Evolutionary conservation across 352 stramenopile species (phyloP).

Genomic region (Halophytophthora batemanensis): DNA sequence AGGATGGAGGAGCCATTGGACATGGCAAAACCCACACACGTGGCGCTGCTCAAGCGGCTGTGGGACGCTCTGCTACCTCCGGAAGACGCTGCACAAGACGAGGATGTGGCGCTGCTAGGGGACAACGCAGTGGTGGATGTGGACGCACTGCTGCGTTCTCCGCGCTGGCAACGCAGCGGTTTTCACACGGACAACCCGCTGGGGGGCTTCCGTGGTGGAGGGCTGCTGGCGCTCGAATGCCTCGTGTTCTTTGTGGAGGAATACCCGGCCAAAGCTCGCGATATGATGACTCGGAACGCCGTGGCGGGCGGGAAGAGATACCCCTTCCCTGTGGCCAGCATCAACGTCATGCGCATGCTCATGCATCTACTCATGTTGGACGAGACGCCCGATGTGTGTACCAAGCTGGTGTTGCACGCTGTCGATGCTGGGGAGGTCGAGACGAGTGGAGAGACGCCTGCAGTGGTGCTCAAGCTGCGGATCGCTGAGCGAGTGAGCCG

Average conservation of each 20-base stretch:
- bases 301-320: constrained; percentile 71
- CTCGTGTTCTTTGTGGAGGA: constrained; percentile 76
- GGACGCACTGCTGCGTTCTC: constrained; percentile 48
- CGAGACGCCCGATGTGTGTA: constrained; percentile 59
- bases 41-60: constrained; percentile 60
- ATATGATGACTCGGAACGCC: constrained; percentile 80
- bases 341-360: constrained; percentile 88
- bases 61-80: constrained; percentile 55
- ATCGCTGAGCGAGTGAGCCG: constrained; percentile 78
- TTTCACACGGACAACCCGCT: constrained; percentile 82
- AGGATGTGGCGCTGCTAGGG: constrained; percentile 13
- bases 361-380: constrained; percentile 83
- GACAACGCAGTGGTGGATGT: constrained; percentile 37
- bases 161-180: constrained; percentile 63
- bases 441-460: constrained; percentile 7
- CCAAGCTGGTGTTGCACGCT: constrained; percentile 71
- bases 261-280: constrained; percentile 67
- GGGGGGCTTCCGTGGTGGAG: constrained; percentile 72
- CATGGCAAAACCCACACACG: constrained; percentile 43
- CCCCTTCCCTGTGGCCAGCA: constrained; percentile 76
- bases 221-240: constrained; percentile 67
- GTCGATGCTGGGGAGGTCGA: constrained; percentile 23
- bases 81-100: constrained; percentile 22
- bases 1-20: constrained; percentile 73
- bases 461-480: constrained; percentile 67